Conservation (phyloP, 2,329 filamentous ascomycete species). For the Clarireedia homoeocarpa region DNA sequence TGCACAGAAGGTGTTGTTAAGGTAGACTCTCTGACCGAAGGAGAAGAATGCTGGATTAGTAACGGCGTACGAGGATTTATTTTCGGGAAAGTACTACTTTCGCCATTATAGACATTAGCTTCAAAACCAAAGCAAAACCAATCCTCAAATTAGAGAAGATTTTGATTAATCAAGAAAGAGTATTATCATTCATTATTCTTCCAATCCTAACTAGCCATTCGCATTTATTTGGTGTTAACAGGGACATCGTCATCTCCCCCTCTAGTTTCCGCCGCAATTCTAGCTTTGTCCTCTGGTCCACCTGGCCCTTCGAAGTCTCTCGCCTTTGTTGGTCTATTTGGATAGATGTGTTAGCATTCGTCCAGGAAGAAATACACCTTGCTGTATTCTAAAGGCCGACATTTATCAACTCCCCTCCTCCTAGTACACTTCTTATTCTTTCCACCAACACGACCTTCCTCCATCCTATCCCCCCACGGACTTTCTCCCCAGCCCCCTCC, state of each 20-base stretch:
- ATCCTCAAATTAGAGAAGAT: background rate
- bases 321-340: background rate
- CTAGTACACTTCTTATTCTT: background rate
- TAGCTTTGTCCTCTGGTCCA: background rate
- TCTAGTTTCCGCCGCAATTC: background rate
- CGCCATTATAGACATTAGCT: background rate
- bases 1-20: constrained; percentile 57
- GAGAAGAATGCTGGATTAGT: constrained; percentile 80
- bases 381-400: too few relatives aligned
- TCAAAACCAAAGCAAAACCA: background rate
- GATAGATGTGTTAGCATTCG: background rate
- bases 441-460: background rate
- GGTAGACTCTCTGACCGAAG: constrained; percentile 53
- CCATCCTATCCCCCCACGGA: background rate
- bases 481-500: background rate
- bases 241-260: background rate
- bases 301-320: background rate
- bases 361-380: too few relatives aligned
- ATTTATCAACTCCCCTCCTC: too few relatives aligned
- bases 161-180: too few relatives aligned
- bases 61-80: constrained; percentile 80
- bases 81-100: constrained; percentile 33
- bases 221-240: background rate
- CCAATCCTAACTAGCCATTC: background rate
- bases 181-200: background rate